Evolutionary conservation across 2,329 filamentous ascomycete species (phyloP), one percentile per base, ranked within the genome.

Genomic region (Colletotrichum paranaense): DNA sequence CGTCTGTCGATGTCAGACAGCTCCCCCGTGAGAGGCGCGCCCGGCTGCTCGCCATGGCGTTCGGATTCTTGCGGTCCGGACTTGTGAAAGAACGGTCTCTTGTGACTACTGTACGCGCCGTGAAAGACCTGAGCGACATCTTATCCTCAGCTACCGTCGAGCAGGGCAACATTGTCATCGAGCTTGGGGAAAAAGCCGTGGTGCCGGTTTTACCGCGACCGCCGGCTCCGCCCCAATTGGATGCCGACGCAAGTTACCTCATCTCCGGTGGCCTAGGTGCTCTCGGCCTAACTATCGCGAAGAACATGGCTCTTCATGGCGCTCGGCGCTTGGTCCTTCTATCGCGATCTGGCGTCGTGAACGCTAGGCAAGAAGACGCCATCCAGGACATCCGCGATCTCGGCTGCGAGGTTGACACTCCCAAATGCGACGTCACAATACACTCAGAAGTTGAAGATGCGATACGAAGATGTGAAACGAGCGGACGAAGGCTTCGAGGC

Each of bases 231-330:
- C 35, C 35, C 35, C 35, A 38, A 12, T 72, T 81, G n/a, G 69
- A 69, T 8, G 8, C 24, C 0, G 68, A 78, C 22, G 78, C 73
- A 12, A 78, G 76, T 3, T 82, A 82, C 64, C 74, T 81, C 12
- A 67, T 82, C 22, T 76, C 78, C 57, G 80, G 81, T 7, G 78
- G 79, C 26, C 69, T 80, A n/a, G 78, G 78, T 24, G 78, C 78
- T 28, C 69, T 81, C 0, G 78, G 79, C 3, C 52, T 75, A 5
- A 76, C 75, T 9, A 42, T 80, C 9, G 62, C 77, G 24, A 75
- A 69, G 7, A 80, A 77, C 77, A 76, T 80, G 75, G 68, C 77
- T 12, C 64, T 74, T 1, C 74, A 75, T 24, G 80, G 80, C 24
- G 80, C 80, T 19, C 74, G 59, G n/a, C 74, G 78, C 60, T 60